phyloP scores from a whole-genome alignment of 148 eudicot genomes.

The Chenopodium quinoa region DNA sequence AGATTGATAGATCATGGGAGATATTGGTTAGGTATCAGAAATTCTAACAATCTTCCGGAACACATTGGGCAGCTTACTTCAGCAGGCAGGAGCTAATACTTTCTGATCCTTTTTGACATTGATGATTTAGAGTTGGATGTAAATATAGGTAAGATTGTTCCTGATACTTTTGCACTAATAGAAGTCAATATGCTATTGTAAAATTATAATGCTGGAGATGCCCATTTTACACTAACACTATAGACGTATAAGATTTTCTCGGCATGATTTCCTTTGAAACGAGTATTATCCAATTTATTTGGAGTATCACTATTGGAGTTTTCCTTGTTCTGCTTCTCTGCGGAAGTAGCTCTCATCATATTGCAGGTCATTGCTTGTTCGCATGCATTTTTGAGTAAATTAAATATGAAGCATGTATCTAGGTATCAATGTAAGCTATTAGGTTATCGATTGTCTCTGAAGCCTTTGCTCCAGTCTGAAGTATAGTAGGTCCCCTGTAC shows the following conservation, averaged over 20 bases:
- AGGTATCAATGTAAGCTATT: too few relatives aligned
- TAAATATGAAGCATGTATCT: too few relatives aligned
- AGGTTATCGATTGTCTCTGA: background rate
- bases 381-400: background rate
- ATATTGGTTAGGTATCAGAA: constrained; percentile 56
- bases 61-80: constrained; percentile 74
- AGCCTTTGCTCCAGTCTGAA: background rate
- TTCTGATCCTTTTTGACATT: constrained; percentile 26
- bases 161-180: constrained; percentile 14
- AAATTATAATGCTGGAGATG: constrained; percentile 14
- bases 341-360: background rate
- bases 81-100: constrained; percentile 59
- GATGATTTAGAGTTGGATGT: constrained; percentile 23
- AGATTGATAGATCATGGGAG: constrained; percentile 44
- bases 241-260: background rate
- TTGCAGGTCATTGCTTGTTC: background rate
- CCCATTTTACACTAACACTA: constrained; percentile 15
- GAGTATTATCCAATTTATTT: background rate
- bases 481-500: background rate
- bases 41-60: constrained; percentile 52
- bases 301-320: background rate
- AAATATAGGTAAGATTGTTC: constrained; percentile 33
- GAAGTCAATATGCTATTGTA: constrained; percentile 17
- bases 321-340: background rate
- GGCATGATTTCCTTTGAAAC: background rate